Base-by-base conservation (phyloP, 2,329 filamentous ascomycete genomes). In the Bipolaris oryzae region DNA sequence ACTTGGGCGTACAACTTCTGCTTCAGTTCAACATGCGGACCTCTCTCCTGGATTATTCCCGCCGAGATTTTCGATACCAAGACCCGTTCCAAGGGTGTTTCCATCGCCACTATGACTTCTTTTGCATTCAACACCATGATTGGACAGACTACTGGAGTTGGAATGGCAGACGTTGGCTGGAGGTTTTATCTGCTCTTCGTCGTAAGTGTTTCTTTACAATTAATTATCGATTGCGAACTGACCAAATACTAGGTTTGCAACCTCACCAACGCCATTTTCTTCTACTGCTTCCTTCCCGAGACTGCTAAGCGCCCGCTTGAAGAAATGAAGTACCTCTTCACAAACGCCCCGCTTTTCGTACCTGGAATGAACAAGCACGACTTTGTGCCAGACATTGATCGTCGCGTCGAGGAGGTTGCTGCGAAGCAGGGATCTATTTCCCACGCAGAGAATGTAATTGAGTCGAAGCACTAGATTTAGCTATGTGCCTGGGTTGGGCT, bases 1-100 rank as follows among this genome's bases (percentile, higher is more conserved):
- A 93, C 89, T 1, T 93, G 90, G 90, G 72, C 90, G 1, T 93
- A 91, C 81, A 92, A 93, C 77, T 89, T 92, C 78, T 88, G 82
- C 39, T 92, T 91, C 80, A 88, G 83, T 3, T 82, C 83, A 33
- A 89, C 88, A 2, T 90, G 87, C 57, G 89, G 89, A 20, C 89
- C 89, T 0, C 76, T 92, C 1, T 81, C 83, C 18, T 86, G 83
- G 82, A 84, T 85, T 52, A 86, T 87, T 58, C 85, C 85, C 0
- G 87, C 89, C 47, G 89, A 91, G 71, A 88, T 91, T 38, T 92
- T 92, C 76, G 89, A 92, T 74, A 92, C 88, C 2, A 85, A 87
- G 59, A 92, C 89, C 0, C 84, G 90, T 37, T 82, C 86, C 50
- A 91, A 91, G 78, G 89, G 89, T 65, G 89, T 92, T 1, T 88